Evolutionary conservation across 2,329 filamentous ascomycete species (phyloP).

Genomic region (Verticillium tricorpus): DNA sequence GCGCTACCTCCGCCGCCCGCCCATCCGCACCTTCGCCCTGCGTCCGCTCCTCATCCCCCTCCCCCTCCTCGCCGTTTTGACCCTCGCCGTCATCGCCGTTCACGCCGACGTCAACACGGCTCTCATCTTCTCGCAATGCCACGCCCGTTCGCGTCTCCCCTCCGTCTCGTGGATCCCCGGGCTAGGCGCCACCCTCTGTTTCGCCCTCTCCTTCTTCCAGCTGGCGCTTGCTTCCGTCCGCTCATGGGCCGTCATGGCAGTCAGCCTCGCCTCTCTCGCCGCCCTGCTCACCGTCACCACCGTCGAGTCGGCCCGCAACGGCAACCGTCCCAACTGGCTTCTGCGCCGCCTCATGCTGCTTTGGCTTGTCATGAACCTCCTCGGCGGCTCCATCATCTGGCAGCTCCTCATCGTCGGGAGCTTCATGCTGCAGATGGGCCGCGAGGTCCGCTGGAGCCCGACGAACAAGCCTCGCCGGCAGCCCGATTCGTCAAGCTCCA

Average conservation of each 20-base stretch:
- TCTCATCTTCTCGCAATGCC: constrained; percentile 50
- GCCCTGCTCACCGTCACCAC: constrained; percentile 43
- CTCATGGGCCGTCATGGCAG: constrained; percentile 33
- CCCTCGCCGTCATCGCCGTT: constrained; percentile 34
- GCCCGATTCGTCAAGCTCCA: background rate
- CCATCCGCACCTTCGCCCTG: constrained; percentile 48
- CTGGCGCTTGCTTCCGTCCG: constrained; percentile 36
- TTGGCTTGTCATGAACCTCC: constrained; percentile 30
- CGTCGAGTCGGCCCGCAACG: constrained; percentile 43
- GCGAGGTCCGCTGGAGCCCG: constrained; percentile 24
- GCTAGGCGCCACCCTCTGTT: constrained; percentile 42
- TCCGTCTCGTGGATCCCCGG: constrained; percentile 35
- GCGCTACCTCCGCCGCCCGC: constrained; percentile 18
- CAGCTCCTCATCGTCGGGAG: background rate
- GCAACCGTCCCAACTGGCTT: background rate
- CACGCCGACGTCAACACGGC: constrained; percentile 47
- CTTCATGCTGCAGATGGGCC: background rate
- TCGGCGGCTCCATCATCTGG: constrained; percentile 1
- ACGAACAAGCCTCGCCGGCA: constrained; percentile 25
- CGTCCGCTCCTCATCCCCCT: constrained; percentile 47
- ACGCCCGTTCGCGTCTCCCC: constrained; percentile 40
- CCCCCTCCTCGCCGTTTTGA: constrained; percentile 40
- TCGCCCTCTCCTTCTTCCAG: constrained; percentile 45
- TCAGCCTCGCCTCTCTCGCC: constrained; percentile 38
- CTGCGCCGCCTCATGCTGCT: constrained; percentile 21